Percentiles rank a stretch among this genome's conserved stretches.
Conservation (phyloP, 768 basidiomycete species). For the Pisolithus orientalis region DNA sequence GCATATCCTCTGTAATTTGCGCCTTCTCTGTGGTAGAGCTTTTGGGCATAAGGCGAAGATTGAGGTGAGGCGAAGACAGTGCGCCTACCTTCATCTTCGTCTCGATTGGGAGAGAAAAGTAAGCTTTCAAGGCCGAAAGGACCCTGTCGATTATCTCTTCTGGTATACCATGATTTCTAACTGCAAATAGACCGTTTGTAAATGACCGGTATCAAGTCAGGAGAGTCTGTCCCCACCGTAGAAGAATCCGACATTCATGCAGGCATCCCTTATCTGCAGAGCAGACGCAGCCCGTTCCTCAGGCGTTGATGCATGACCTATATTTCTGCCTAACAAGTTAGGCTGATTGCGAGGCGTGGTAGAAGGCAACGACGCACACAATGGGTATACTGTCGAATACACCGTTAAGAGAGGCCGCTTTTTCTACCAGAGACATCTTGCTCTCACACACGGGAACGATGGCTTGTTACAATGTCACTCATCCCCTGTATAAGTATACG, state of each 20-base stretch:
- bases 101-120: no score
- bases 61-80: no score
- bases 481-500: no score
- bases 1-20: no score
- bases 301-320: conserved; percentile 12
- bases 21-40: no score
- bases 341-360: not conserved
- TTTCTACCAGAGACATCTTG: conserved; percentile 15
- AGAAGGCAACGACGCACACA: conserved; percentile 10
- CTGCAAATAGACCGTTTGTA: not conserved
- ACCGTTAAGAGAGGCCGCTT: conserved; percentile 11
- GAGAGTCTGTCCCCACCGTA: conserved; percentile 44
- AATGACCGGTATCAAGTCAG: not conserved
- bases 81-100: no score
- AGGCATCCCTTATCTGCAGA: conserved; percentile 60
- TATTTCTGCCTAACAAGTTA: conserved; percentile 10
- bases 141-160: no score
- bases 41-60: no score
- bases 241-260: conserved; percentile 80
- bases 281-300: conserved; percentile 43
- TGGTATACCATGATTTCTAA: no score
- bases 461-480: no score
- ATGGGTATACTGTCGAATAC: conserved; percentile 21
- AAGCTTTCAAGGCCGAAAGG: no score
- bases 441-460: no score